Percentiles rank a stretch among this genome's conserved stretches.
phyloP scores from a whole-genome alignment of 2,329 filamentous ascomycete genomes.

The Rhynchosporium graminicola region DNA sequence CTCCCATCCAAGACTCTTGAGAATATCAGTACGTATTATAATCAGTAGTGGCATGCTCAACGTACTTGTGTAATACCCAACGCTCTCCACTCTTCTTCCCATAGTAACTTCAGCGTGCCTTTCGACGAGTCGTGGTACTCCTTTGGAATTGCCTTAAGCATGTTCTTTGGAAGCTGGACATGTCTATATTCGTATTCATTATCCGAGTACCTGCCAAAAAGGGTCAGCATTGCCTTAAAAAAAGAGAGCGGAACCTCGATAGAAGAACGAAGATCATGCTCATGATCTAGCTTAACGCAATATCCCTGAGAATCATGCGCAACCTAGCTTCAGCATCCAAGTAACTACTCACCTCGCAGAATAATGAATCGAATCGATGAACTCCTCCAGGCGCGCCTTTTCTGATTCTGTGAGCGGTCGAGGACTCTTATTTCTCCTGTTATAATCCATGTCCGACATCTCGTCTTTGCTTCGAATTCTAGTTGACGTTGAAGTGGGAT shows the following conservation, averaged over 20 bases:
- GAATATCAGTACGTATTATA: constrained; percentile 14
- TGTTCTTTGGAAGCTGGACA: constrained; percentile 94
- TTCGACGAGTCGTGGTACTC: constrained; percentile 89
- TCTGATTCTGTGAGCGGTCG: constrained; percentile 79
- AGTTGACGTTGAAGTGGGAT: not conserved
- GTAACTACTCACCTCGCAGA: constrained; percentile 71
- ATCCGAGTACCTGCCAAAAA: constrained; percentile 76
- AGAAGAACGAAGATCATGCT: not conserved
- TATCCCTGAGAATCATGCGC: not conserved
- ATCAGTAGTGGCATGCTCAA: not conserved
- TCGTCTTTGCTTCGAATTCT: constrained; percentile 7
- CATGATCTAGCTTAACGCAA: not conserved
- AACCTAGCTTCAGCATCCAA: not conserved
- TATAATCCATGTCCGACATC: constrained; percentile 57
- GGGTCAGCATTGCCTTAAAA: constrained; percentile 27
- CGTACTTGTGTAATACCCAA: constrained; percentile 94
- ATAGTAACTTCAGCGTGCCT: constrained; percentile 91
- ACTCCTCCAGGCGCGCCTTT: constrained; percentile 83
- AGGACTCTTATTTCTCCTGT: constrained; percentile 83
- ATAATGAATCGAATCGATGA: constrained; percentile 92
- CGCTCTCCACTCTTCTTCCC: constrained; percentile 98
- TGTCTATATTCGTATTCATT: constrained; percentile 94
- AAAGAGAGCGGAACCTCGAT: not conserved
- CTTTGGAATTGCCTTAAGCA: constrained; percentile 95
- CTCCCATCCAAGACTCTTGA: constrained; percentile 94